Evolutionary conservation across 1,284 basidiomycete species (phyloP).

Genomic region (Fistulinella cinereoalba): DNA sequence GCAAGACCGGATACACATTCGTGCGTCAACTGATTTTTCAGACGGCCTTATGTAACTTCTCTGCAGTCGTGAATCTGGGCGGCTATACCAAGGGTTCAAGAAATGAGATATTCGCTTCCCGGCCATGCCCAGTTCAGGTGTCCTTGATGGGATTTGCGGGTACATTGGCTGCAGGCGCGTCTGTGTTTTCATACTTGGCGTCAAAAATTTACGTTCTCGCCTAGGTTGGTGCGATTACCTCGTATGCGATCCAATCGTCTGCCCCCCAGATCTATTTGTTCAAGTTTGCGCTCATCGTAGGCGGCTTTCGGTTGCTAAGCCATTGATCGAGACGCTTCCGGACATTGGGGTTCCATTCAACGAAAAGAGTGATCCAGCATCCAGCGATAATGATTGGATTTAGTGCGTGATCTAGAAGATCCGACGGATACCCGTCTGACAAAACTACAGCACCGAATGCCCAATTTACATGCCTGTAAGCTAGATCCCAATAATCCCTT

Average conservation of each 20-base stretch:
- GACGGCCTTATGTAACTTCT: slow-evolving; percentile 2
- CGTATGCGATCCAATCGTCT: slow-evolving; percentile 48
- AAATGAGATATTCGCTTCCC: slow-evolving; percentile 61
- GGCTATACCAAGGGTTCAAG: slow-evolving; percentile 66
- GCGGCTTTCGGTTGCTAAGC: slow-evolving; percentile 2
- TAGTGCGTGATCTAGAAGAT: slow-evolving; percentile 41
- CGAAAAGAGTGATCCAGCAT: slow-evolving; percentile 54
- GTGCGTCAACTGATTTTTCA: slow-evolving; percentile 28
- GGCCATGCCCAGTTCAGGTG: slow-evolving; percentile 58
- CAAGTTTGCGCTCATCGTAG: slow-evolving; percentile 27
- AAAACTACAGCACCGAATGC: slow-evolving; percentile 38
- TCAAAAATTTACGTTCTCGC: slow-evolving; percentile 1
- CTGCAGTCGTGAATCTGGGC: slow-evolving; percentile 52
- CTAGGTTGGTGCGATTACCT: slow-evolving; percentile 62
- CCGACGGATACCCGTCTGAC: background rate
- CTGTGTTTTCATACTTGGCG: background rate
- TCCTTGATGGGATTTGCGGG: slow-evolving; percentile 61
- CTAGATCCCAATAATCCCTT: background rate
- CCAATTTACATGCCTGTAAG: slow-evolving; percentile 53
- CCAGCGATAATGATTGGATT: slow-evolving; percentile 46
- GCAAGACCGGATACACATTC: slow-evolving; percentile 53
- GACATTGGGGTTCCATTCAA: slow-evolving; percentile 38
- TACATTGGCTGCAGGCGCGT: slow-evolving; percentile 47
- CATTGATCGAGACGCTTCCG: slow-evolving; percentile 4
- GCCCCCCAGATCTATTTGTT: slow-evolving; percentile 46